Evolutionary conservation across 2,329 filamentous ascomycete species (phyloP).

Genomic region (Endocalyx cinctus): DNA sequence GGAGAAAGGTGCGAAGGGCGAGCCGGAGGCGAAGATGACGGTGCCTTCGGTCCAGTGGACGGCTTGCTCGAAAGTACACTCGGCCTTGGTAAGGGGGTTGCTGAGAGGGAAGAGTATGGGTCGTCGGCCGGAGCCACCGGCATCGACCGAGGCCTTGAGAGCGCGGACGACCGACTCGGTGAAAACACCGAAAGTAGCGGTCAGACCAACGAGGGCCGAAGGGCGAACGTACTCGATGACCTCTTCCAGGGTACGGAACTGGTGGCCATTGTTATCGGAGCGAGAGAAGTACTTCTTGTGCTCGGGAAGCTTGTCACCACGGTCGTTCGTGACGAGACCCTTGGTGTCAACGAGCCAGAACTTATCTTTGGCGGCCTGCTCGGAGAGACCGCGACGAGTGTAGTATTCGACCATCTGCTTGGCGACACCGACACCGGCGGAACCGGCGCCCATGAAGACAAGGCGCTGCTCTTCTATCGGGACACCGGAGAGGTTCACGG

Average conservation of each 20-base stretch:
- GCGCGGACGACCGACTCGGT: constrained; percentile 77
- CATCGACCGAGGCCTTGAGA: constrained; percentile 60
- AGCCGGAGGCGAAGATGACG: constrained; percentile 91
- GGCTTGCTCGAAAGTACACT: constrained; percentile 95
- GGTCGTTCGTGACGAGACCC: constrained; percentile 88
- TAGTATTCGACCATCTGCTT: constrained; percentile 98
- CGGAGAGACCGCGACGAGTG: constrained; percentile 82
- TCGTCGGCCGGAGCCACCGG: constrained; percentile 63
- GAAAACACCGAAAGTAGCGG: constrained; percentile 91
- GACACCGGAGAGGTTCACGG: constrained; percentile 79
- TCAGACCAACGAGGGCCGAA: constrained; percentile 89
- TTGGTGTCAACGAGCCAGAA: constrained; percentile 98
- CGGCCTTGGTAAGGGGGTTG: constrained; percentile 93
- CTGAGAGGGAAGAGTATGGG: constrained; percentile 95
- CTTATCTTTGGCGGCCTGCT: constrained; percentile 80
- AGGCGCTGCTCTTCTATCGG: constrained; percentile 86
- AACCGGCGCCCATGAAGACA: constrained; percentile 94
- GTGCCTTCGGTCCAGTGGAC: constrained; percentile 86
- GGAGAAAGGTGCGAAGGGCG: constrained; percentile 75
- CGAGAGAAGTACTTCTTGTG: constrained; percentile 75
- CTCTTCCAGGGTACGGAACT: constrained; percentile 78
- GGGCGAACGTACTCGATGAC: constrained; percentile 94
- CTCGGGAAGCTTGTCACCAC: constrained; percentile 87
- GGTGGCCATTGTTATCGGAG: constrained; percentile 58
- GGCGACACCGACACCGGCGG: constrained; percentile 92